A percentile compares a stretch with the other conserved stretches of the same genome.
Conservation (phyloP, 805 yeast genomes). For the Candida khao-thaluensis region DNA sequence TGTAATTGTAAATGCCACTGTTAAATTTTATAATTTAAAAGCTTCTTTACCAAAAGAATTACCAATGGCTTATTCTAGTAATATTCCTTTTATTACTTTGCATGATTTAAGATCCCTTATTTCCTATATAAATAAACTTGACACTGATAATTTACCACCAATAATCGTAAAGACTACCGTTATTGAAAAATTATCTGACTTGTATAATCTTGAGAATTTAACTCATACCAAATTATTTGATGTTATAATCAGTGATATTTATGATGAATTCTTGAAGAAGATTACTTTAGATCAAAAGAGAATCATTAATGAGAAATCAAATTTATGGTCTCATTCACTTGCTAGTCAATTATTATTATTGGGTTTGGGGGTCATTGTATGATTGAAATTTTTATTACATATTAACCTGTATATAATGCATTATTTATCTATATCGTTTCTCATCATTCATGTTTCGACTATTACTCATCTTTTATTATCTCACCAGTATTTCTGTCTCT, state of each 20-base stretch:
- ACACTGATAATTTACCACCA: constrained; percentile 23
- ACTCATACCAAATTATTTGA: constrained; percentile 50
- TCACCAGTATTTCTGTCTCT: constrained; percentile 15
- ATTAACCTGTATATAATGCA: constrained; percentile 5
- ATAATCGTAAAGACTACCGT: constrained; percentile 39
- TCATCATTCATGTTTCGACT: neutral
- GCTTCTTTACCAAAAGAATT: constrained; percentile 55
- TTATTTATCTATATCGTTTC: constrained; percentile 1
- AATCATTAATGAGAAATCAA: constrained; percentile 44
- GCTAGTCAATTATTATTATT: constrained; percentile 57
- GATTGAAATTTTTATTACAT: constrained; percentile 8
- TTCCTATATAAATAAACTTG: constrained; percentile 51
- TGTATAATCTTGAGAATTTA: constrained; percentile 34
- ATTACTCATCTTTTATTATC: constrained; percentile 3
- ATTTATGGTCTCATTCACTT: constrained; percentile 57
- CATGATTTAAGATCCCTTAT: constrained; percentile 62
- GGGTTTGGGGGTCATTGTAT: constrained; percentile 61
- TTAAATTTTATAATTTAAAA: constrained; percentile 60
- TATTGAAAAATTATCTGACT: constrained; percentile 40
- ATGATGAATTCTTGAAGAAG: constrained; percentile 54
- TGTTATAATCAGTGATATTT: constrained; percentile 52
- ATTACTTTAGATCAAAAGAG: constrained; percentile 54
- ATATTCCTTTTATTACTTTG: constrained; percentile 55
- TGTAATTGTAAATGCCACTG: constrained; percentile 64
- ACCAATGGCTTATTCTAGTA: constrained; percentile 46